These are phyloP conservation scores for Licmophora abbreviata DNA, from an alignment of 108 stramenopile species.

Conservation along the genomic window DNA sequence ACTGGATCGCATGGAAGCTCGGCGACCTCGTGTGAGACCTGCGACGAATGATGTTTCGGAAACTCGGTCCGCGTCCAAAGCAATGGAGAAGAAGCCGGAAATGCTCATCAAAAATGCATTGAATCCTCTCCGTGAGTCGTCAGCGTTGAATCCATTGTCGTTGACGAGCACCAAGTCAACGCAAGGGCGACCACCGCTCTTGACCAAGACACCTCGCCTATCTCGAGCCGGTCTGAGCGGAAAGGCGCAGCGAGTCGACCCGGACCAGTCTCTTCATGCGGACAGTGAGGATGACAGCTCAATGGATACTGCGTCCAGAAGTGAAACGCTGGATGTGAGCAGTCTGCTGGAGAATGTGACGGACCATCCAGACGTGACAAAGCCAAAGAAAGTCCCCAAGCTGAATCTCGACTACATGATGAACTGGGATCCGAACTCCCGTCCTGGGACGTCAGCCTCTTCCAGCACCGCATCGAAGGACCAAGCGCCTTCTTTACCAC, in stretches of 20 bases:
- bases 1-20: too few species aligned
- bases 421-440: slow-evolving; percentile 64
- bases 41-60: too few species aligned
- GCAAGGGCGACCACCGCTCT: too few species aligned
- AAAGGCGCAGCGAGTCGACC: slow-evolving; percentile 26
- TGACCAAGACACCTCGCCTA: not conserved
- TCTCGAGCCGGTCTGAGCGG: slow-evolving; percentile 22
- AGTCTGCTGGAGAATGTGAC: slow-evolving; percentile 1
- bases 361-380: slow-evolving; percentile 9
- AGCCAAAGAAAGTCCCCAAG: slow-evolving; percentile 61
- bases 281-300: slow-evolving; percentile 11
- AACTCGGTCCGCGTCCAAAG: too few species aligned
- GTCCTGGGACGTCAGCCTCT: not conserved
- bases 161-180: too few species aligned
- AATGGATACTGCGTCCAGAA: slow-evolving; percentile 18
- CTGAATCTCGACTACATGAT: slow-evolving; percentile 82
- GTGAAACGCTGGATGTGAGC: slow-evolving; percentile 8
- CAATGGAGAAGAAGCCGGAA: too few species aligned
- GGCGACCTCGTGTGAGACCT: too few species aligned
- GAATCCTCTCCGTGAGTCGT: too few species aligned
- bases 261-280: slow-evolving; percentile 15
- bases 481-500: too few species aligned
- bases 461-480: too few species aligned
- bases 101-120: too few species aligned
- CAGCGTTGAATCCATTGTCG: too few species aligned